Conservation (phyloP, 73 alveolate species). For the Blepharisma stoltei region DNA sequence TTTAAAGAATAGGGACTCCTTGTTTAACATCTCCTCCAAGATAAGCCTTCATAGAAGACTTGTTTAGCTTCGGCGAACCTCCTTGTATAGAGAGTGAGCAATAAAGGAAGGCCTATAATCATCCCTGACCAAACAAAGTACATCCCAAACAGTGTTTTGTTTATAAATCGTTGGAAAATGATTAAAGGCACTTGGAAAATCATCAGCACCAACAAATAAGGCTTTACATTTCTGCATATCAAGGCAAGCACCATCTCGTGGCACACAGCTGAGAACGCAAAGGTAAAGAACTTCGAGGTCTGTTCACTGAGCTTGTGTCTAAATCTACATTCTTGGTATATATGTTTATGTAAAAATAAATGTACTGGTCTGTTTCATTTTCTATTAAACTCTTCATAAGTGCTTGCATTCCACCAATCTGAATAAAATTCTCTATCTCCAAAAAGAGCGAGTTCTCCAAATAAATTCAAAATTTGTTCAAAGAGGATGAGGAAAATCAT, state of each 20-base stretch:
- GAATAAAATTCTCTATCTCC: conserved; percentile 43
- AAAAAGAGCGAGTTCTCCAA: conserved; percentile 40
- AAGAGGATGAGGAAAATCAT: conserved; percentile 34
- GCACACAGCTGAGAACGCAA: conserved; percentile 55
- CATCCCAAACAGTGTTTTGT: conserved; percentile 41
- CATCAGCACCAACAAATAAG: conserved; percentile 42
- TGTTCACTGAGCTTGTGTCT: conserved; percentile 32
- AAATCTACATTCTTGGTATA: conserved; percentile 46
- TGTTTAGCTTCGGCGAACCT: no score
- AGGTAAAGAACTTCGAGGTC: conserved; percentile 41
- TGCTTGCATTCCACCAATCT: conserved; percentile 50
- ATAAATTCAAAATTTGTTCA: conserved; percentile 36
- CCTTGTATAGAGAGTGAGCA: conserved; percentile 35
- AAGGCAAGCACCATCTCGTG: conserved; percentile 55
- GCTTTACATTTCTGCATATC: conserved; percentile 39
- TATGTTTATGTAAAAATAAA: conserved; percentile 38
- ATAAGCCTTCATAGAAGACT: no score
- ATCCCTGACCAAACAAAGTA: conserved; percentile 46
- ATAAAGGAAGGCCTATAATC: conserved; percentile 39
- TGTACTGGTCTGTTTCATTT: conserved; percentile 54
- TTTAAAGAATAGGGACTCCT: no score
- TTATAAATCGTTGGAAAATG: conserved; percentile 32
- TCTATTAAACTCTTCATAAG: conserved; percentile 42
- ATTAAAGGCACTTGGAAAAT: conserved; percentile 43
- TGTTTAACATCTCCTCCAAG: no score